Evolutionary conservation across 2,329 filamentous ascomycete genomes (phyloP), one percentile per base, ranked within the genome.

Genomic region (Talaromyces piceae): DNA sequence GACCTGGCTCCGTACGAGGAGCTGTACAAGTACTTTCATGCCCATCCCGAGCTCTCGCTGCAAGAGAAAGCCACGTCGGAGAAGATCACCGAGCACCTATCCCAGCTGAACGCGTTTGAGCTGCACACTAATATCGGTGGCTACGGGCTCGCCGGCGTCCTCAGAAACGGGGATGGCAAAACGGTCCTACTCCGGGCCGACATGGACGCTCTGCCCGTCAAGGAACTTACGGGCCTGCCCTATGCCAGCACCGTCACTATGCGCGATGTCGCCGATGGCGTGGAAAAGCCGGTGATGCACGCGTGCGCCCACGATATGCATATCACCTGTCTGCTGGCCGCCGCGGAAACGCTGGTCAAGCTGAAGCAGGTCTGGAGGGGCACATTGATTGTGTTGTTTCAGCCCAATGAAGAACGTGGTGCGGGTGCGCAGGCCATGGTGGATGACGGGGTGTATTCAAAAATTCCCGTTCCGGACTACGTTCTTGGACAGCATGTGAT

Each of bases 341-440:
- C 78, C 0, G 73, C 77, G 0, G 72, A 79, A 47, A 70, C 71
- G 0, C 67, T 88, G 0, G 64, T 73, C 1, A 64, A 63, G 0
- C 62, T 67, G 0, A 70, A 64, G n/a, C 57, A 72, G 0, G 27
- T 55, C 0, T 88, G 84, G 84, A 69, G 63, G 8, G 84, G 84
- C 0, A 87, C 81, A 0, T 58, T 87, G 18, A 67, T 88, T 4
- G 63, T 84, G 5, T 64, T 81, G 2, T 88, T 87, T 62, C 85
- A 88, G 58, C 84, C 84, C 0, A 77, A 79, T 1, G 84, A 87
- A 61, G 84, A 88, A 63, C 72, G 77, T 1, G 81, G 77, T 0
- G 74, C 71, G 0, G 84, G 84, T 0, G 84, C 84, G 0, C 75
- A 77, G 63, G 68, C 80, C 22, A 84, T 84, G 81, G 70, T 84